phyloP scores from a whole-genome alignment of 1,284 basidiomycete species.

The Naganishia albida region DNA sequence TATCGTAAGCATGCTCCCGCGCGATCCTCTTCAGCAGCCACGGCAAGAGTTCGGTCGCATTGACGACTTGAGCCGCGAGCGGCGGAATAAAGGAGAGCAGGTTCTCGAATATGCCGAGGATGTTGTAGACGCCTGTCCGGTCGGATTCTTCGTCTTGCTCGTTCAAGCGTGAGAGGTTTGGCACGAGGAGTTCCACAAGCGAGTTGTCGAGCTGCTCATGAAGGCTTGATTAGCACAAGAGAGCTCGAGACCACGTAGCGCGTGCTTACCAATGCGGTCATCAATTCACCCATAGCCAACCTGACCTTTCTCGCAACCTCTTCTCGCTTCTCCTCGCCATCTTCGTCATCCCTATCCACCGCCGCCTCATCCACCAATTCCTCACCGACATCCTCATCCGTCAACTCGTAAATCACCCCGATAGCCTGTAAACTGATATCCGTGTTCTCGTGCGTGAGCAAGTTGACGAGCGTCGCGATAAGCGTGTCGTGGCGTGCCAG shows the following conservation, averaged over 20 bases:
- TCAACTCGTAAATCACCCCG: slow-evolving; percentile 87
- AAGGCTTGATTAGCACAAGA: not conserved
- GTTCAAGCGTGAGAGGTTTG: slow-evolving; percentile 80
- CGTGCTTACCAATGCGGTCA: slow-evolving; percentile 69
- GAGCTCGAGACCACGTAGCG: not conserved
- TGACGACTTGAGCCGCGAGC: slow-evolving; percentile 68
- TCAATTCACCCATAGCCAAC: slow-evolving; percentile 65
- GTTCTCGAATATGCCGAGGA: slow-evolving; percentile 93
- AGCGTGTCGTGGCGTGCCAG: slow-evolving; percentile 74
- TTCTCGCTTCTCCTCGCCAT: slow-evolving; percentile 61
- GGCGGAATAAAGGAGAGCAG: slow-evolving; percentile 79
- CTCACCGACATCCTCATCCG: slow-evolving; percentile 90
- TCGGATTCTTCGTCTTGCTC: slow-evolving; percentile 79
- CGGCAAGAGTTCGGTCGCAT: slow-evolving; percentile 70
- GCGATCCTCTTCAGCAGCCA: slow-evolving; percentile 80
- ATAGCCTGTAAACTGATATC: slow-evolving; percentile 92
- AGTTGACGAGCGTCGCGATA: slow-evolving; percentile 66
- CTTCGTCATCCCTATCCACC: slow-evolving; percentile 49
- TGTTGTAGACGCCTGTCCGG: slow-evolving; percentile 84
- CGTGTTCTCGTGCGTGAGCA: slow-evolving; percentile 88
- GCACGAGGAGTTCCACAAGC: slow-evolving; percentile 82
- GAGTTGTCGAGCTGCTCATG: slow-evolving; percentile 69
- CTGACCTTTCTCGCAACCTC: slow-evolving; percentile 48
- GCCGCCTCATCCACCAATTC: slow-evolving; percentile 70
- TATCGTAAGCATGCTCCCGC: slow-evolving; percentile 60